Evolutionary conservation across 169 alveolate genomes (phyloP).

Genomic region (Babesia ovis): DNA sequence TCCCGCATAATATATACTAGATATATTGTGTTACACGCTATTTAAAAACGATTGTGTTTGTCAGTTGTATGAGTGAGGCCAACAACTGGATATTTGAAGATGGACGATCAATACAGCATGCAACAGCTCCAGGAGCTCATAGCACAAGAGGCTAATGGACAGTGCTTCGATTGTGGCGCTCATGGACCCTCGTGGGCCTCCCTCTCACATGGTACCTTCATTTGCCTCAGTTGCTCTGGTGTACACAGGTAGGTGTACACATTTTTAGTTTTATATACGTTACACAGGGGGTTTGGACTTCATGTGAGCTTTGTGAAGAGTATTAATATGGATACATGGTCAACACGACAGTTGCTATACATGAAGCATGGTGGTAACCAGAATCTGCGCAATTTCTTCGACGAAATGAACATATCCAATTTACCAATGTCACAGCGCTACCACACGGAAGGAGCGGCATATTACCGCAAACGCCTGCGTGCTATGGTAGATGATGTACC

Average conservation of each 20-base stretch:
- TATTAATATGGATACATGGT: slow-evolving; percentile 93
- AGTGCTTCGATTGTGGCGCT: slow-evolving; percentile 80
- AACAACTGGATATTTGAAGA: background rate
- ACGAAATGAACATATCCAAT: slow-evolving; percentile 69
- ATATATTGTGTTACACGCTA: too few relatives aligned
- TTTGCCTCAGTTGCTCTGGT: slow-evolving; percentile 94
- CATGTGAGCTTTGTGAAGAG: slow-evolving; percentile 91
- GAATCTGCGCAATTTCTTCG: slow-evolving; percentile 69
- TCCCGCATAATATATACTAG: too few relatives aligned
- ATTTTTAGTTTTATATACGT: background rate
- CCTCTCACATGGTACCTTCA: slow-evolving; percentile 91
- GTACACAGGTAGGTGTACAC: slow-evolving; percentile 65
- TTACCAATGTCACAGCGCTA: slow-evolving; percentile 73
- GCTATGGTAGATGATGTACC: slow-evolving; percentile 63
- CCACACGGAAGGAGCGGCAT: slow-evolving; percentile 79
- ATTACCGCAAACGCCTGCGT: slow-evolving; percentile 67
- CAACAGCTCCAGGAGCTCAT: slow-evolving; percentile 59
- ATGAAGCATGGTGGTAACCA: slow-evolving; percentile 81
- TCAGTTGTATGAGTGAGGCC: too few relatives aligned
- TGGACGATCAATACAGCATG: slow-evolving; percentile 48
- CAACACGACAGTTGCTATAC: slow-evolving; percentile 84
- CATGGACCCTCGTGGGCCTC: slow-evolving; percentile 95
- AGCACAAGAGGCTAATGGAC: slow-evolving; percentile 58
- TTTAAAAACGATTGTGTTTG: too few relatives aligned
- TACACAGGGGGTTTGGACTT: slow-evolving; percentile 85